A percentile compares a stretch with the other conserved stretches of the same genome.
Evolutionary conservation across 73 alveolate species (phyloP).

Genomic region (Uronychia setigera): DNA sequence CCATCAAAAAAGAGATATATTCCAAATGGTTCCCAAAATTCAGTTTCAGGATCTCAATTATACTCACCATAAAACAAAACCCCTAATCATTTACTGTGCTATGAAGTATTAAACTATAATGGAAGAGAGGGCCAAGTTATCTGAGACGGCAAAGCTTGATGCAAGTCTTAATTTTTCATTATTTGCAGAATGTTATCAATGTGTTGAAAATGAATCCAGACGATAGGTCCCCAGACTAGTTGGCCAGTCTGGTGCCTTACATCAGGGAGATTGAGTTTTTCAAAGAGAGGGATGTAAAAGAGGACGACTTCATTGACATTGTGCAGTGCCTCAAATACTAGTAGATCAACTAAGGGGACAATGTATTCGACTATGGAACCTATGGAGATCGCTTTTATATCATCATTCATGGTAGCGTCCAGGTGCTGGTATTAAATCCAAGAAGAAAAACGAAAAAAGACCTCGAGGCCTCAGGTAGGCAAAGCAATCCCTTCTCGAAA

Average conservation of each 20-base stretch:
- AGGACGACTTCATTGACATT: slow-evolving; percentile 33
- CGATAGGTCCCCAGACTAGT: slow-evolving; percentile 18
- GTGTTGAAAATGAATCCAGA: neutral
- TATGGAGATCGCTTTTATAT: neutral
- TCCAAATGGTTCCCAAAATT: no score
- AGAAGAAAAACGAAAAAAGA: neutral
- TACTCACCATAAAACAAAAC: no score
- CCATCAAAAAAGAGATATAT: no score
- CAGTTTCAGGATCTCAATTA: no score
- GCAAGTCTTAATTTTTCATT: no score
- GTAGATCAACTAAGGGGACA: neutral
- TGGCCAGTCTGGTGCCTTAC: slow-evolving; percentile 6
- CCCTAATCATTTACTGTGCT: no score
- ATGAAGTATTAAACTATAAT: no score
- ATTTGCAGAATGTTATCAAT: neutral
- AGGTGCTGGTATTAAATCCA: neutral
- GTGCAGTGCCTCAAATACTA: slow-evolving; percentile 30
- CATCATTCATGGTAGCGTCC: neutral
- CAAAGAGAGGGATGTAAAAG: slow-evolving; percentile 36
- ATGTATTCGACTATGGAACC: slow-evolving; percentile 28
- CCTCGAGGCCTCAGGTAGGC: neutral
- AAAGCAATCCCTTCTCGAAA: no score
- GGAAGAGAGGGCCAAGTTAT: no score
- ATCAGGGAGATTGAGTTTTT: slow-evolving; percentile 30
- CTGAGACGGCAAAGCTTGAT: no score